phyloP scores from a whole-genome alignment of 2,329 filamentous ascomycete genomes.

The Trichoderma citrinoviride region DNA sequence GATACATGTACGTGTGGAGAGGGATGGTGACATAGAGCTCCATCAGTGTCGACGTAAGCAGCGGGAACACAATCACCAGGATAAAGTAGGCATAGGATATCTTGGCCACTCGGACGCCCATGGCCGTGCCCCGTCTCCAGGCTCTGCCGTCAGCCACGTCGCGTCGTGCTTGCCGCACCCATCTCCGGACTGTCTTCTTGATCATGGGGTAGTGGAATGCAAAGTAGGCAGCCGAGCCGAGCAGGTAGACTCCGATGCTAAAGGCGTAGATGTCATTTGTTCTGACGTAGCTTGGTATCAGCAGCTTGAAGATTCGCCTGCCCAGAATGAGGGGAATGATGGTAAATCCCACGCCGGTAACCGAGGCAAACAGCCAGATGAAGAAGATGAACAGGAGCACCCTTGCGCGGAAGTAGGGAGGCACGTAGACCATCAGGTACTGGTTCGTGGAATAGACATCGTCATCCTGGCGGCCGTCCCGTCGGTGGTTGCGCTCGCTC shows the following conservation, averaged over 20 bases:
- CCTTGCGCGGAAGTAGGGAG: slow-evolving; percentile 76
- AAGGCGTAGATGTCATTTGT: slow-evolving; percentile 98
- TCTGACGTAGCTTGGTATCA: slow-evolving; percentile 68
- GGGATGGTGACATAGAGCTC: slow-evolving; percentile 90
- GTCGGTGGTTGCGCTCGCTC: slow-evolving; percentile 63
- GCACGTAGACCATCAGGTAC: slow-evolving; percentile 75
- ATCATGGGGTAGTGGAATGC: slow-evolving; percentile 50
- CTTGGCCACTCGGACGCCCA: slow-evolving; percentile 37
- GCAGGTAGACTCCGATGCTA: slow-evolving; percentile 80
- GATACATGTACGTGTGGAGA: slow-evolving; percentile 72
- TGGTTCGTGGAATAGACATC: slow-evolving; percentile 56
- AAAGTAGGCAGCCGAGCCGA: slow-evolving; percentile 67
- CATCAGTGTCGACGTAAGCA: slow-evolving; percentile 73
- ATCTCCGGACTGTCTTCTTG: slow-evolving; percentile 34
- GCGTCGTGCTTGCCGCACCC: slow-evolving; percentile 27
- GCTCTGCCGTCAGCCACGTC: slow-evolving; percentile 28
- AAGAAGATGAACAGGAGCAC: slow-evolving; percentile 82
- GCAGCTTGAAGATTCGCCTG: slow-evolving; percentile 68
- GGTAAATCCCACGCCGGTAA: slow-evolving; percentile 80
- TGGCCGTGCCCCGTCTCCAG: slow-evolving; percentile 29
- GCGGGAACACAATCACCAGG: slow-evolving; percentile 75
- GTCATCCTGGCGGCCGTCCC: slow-evolving; percentile 52
- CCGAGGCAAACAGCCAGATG: slow-evolving; percentile 90
- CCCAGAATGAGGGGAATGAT: slow-evolving; percentile 85
- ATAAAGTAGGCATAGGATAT: slow-evolving; percentile 74